Conservation (phyloP, 2,329 filamentous ascomycete genomes). For the Aurifilum marmelostoma region DNA sequence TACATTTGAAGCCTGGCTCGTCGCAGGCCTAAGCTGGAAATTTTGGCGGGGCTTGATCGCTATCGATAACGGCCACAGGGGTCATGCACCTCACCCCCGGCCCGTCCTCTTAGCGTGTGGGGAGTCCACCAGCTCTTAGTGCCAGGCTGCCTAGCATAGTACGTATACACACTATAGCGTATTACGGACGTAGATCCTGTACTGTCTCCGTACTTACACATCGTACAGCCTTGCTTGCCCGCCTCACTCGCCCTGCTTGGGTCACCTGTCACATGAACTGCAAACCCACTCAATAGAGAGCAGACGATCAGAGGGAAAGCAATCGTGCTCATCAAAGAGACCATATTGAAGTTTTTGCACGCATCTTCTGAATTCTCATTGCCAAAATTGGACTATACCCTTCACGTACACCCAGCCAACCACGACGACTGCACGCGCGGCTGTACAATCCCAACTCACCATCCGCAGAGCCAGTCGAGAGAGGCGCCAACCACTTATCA, state of each 20-base stretch:
- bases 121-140: not conserved
- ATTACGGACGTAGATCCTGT: no score
- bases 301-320: not conserved
- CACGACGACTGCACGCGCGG: not conserved
- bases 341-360: no score
- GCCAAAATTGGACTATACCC: not conserved
- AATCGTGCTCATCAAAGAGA: not conserved
- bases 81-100: not conserved
- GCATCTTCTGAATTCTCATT: not conserved
- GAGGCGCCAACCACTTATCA: not conserved
- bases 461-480: not conserved
- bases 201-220: not conserved
- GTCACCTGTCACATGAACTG: not conserved
- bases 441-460: not conserved
- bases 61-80: slow-evolving; percentile 14
- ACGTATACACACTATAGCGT: not conserved
- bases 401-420: not conserved
- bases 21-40: slow-evolving; percentile 13
- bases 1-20: slow-evolving; percentile 1
- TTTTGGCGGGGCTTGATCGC: slow-evolving; percentile 24
- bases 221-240: not conserved
- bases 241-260: not conserved
- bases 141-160: not conserved
- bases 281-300: not conserved
- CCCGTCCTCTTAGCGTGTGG: not conserved